phyloP scores from a whole-genome alignment of 805 yeast species.

The Candida cerambycidarum region DNA sequence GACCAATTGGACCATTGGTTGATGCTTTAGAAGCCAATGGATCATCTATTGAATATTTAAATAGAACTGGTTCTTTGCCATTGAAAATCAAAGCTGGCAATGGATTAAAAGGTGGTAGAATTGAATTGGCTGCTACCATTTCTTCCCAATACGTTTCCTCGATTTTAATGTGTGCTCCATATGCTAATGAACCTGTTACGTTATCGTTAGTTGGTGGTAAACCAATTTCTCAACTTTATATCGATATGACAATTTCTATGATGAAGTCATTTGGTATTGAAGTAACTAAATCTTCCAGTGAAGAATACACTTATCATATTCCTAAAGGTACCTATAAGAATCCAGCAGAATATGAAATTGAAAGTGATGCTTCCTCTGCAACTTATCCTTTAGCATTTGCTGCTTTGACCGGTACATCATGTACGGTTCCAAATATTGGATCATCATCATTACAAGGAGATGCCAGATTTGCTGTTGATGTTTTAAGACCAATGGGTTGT shows the following conservation, averaged over 20 bases:
- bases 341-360: conserved; percentile 84
- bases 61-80: conserved; percentile 82
- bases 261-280: conserved; percentile 86
- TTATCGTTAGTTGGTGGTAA: conserved; percentile 91
- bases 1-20: conserved; percentile 95
- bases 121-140: conserved; percentile 92
- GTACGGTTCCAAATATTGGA: conserved; percentile 94
- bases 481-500: conserved; percentile 94
- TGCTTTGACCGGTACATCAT: conserved; percentile 90
- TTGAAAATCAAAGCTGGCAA: conserved; percentile 66
- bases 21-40: conserved; percentile 87
- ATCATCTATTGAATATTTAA: conserved; percentile 66
- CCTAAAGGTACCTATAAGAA: conserved; percentile 80
- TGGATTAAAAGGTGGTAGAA: conserved; percentile 83
- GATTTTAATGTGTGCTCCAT: conserved; percentile 95
- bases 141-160: conserved; percentile 98
- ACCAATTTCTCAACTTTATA: conserved; percentile 93
- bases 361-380: conserved; percentile 96
- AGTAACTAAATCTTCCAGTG: conserved; percentile 68
- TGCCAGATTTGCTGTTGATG: conserved; percentile 93
- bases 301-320: conserved; percentile 83
- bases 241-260: conserved; percentile 96
- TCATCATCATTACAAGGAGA: conserved; percentile 92
- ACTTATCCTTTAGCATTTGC: conserved; percentile 98
- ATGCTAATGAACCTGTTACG: conserved; percentile 85